These are phyloP conservation scores for Coccomyxa sp. DNA, from an alignment of 139 green algal genomes.

Conservation along the genomic window DNA sequence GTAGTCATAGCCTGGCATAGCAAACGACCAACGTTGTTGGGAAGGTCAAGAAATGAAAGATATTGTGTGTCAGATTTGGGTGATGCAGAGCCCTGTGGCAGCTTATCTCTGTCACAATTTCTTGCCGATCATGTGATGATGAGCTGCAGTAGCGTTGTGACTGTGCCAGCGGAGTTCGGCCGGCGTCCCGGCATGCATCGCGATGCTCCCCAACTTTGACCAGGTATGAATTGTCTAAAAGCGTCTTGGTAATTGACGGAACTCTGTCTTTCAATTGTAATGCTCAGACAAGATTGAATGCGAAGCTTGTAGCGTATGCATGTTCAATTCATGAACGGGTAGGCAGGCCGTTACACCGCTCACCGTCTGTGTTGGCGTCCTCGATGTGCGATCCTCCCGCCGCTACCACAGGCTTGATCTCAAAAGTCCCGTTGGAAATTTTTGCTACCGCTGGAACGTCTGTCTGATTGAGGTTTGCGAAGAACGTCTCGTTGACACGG, in stretches of 20 bases:
- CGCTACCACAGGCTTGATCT: neutral
- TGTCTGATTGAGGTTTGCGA: constrained; percentile 10
- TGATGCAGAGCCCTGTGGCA: neutral
- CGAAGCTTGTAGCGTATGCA: no score
- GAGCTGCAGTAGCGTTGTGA: neutral
- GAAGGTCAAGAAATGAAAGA: neutral
- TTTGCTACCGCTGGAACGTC: constrained; percentile 4
- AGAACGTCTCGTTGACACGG: constrained; percentile 14
- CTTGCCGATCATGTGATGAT: neutral
- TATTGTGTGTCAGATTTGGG: neutral
- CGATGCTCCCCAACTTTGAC: no score
- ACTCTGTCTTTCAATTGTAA: no score
- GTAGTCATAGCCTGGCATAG: constrained; percentile 18
- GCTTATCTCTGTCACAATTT: neutral
- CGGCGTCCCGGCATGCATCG: no score
- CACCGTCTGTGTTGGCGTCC: constrained; percentile 7
- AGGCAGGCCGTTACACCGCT: neutral
- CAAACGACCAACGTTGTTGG: neutral
- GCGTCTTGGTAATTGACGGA: no score
- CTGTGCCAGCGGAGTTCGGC: no score
- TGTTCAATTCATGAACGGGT: no score
- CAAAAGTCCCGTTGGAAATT: constrained; percentile 14
- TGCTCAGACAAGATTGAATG: no score
- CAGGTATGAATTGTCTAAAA: no score
- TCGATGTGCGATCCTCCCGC: constrained; percentile 1